Base-by-base conservation (phyloP, 768 basidiomycete genomes). In the Scleroderma citrinum region DNA sequence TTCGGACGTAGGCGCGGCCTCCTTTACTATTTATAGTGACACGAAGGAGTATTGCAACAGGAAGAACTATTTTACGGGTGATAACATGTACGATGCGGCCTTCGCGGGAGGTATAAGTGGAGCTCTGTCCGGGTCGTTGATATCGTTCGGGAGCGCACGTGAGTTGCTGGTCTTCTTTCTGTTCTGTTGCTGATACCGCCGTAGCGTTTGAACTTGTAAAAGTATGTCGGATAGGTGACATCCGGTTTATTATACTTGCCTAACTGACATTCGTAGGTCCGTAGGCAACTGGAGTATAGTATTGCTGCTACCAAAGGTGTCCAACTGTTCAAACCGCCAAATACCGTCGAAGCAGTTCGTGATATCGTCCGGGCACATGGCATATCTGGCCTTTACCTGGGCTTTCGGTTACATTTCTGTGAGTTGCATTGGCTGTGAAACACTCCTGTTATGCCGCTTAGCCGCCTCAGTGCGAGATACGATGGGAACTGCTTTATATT, bases 121-220 rank as follows among this genome's bases (percentile, higher is more conserved):
- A 45, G 89, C 88, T 7, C 78, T 91, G 66, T 87, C 90, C 13
- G 94, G 94, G 10, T 85, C 91, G 7, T 69, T 94, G 41, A 94
- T 96, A 48, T 92, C 88, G 19, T 82, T 92, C 59, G 84, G 83
- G 47, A 92, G 89, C 72, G 84, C 89, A 54, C 94, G 89, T 92
- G 66, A 70, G 87, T 86, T 32, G 47, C 47, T 40, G 19, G 10
- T 24, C 45, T 35, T 48, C 36, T 19, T 38, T 19, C 46, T 17
- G 17, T 35, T 42, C 12, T 17, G 29, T 20, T 53, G n/a, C 44
- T 40, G 36, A 76, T 43, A 37, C 42, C 31, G 29, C 39, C 26
- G 48, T 37, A 80, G 89, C 93, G 41, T 97, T 97, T 60, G 93
- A 97, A 67, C 85, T 97, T 34, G 91, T 97, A 62, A 97, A 97